phyloP scores from a whole-genome alignment of 2,329 filamentous ascomycete species.

The Calonectria crousiana region DNA sequence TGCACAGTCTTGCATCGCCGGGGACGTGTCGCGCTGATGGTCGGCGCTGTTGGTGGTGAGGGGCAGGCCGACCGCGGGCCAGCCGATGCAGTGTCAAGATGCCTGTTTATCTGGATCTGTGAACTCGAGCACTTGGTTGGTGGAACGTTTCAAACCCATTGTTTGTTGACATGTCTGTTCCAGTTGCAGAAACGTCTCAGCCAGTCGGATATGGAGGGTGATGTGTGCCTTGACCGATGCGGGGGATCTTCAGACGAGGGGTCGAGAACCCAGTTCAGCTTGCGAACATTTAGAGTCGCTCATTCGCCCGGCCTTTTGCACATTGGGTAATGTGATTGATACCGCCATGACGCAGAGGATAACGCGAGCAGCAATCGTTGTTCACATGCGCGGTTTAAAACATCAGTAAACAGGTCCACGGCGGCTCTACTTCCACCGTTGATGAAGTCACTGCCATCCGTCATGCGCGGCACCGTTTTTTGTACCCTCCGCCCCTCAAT shows the following conservation, averaged over 20 bases:
- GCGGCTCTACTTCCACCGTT: not conserved
- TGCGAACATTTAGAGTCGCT: conserved; percentile 16
- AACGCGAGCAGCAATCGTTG: not conserved
- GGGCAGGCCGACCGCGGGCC: not conserved
- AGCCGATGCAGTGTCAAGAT: not conserved
- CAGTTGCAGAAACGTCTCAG: conserved; percentile 23
- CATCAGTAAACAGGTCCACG: not conserved
- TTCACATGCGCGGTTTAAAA: conserved; percentile 5
- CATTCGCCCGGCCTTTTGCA: conserved; percentile 27
- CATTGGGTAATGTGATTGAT: conserved; percentile 1
- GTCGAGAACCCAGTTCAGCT: conserved; percentile 5
- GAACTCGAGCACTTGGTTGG: conserved; percentile 4
- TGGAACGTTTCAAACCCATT: not conserved
- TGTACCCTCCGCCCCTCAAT: not conserved
- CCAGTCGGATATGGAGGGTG: conserved; percentile 25
- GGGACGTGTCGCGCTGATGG: conserved; percentile 24
- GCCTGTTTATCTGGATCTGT: not conserved
- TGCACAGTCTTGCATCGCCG: conserved; percentile 30
- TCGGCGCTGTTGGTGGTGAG: conserved; percentile 3
- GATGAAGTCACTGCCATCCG: not conserved
- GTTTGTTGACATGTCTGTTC: conserved; percentile 27
- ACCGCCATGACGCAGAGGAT: not conserved
- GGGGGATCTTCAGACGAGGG: conserved; percentile 28
- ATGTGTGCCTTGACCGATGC: conserved; percentile 28
- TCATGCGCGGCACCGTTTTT: not conserved